Evolutionary conservation across 495 filamentous ascomycete species (phyloP), one percentile per base, ranked within the genome.

Genomic region (Staphylotrichum tortipilum): DNA sequence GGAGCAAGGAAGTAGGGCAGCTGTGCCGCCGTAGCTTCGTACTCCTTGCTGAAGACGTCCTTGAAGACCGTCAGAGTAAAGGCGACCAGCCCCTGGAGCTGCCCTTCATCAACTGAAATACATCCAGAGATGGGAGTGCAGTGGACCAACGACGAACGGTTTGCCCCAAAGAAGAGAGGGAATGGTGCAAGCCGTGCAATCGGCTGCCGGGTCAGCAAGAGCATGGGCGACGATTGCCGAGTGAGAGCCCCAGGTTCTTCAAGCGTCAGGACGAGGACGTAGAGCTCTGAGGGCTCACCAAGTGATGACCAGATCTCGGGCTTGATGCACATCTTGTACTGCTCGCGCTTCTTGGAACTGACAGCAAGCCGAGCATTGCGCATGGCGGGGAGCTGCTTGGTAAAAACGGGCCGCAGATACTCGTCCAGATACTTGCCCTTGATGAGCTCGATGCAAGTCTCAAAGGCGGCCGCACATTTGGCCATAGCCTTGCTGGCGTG

Each of bases 381-480:
- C 88, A 95, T 95, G 7, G 73, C 78, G 3, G 88, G 90, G 2
- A 90, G 68, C 34, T 79, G 72, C 55, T 85, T 91, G 21, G 76
- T 80, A 48, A 85, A 86, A 3, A 77, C 79, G 0, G 92, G 86
- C 44, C 81, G 71, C 8, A 96, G 73, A 57, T 88, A 66, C 6
- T 78, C 76, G 65, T 95, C 82, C 0, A 98, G 66, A 50, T 86
- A 78, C 8, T 76, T 74, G 34, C 76, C 72, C 48, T 79, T 78
- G 21, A 83, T 72, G 5, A 98, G 76, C 46, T 79, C 48, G 3
- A 92, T 54, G 56, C 89, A 95, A 36, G 85, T 78, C 59, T 92
- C 84, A 61, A 92, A 97, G 3, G 92, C 92, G 12, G 88, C 92
- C 7, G 89, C 84, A 54, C 86, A 83, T 64, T 94, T 95, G n/a